Evolutionary conservation across 305 asterid genomes (phyloP).

Genomic region (Solanum hybrid): DNA sequence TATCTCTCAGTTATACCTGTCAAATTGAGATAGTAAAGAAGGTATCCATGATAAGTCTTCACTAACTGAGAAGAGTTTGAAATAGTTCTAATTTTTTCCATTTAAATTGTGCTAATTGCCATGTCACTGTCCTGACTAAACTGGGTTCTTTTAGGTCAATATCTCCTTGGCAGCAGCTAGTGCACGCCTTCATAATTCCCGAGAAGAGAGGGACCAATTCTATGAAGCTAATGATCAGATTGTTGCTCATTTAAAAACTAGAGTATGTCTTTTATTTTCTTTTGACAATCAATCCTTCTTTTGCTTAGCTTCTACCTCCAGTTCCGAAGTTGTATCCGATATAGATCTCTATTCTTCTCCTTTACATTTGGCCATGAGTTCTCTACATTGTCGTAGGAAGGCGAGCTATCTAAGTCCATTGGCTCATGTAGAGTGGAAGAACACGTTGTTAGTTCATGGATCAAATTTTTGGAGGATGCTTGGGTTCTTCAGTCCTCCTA

Average conservation of each 20-base stretch:
- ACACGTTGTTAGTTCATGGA: constrained; percentile 66
- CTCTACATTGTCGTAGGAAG: constrained; percentile 43
- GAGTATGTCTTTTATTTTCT: constrained; percentile 35
- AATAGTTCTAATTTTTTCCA: background rate
- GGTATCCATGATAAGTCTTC: background rate
- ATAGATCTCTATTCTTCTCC: background rate
- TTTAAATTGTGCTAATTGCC: background rate
- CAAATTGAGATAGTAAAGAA: background rate
- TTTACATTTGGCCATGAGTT: background rate
- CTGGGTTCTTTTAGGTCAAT: constrained; percentile 51
- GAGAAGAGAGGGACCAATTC: constrained; percentile 90
- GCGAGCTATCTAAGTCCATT: constrained; percentile 59
- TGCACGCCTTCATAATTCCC: constrained; percentile 71
- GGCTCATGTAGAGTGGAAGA: constrained; percentile 71
- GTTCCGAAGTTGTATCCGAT: background rate
- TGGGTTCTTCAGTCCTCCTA: constrained; percentile 80
- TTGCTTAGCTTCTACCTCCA: background rate
- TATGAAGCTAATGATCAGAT: constrained; percentile 94
- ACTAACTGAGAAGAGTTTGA: background rate
- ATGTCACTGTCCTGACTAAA: background rate
- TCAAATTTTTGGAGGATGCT: constrained; percentile 83
- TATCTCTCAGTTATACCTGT: background rate
- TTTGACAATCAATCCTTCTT: background rate
- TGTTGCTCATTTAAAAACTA: constrained; percentile 75
- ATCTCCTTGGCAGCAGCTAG: constrained; percentile 70